A percentile compares a stretch with the other conserved stretches of the same genome.
phyloP scores from a whole-genome alignment of 306 rosid genomes.

The Cucurbita pepo region DNA sequence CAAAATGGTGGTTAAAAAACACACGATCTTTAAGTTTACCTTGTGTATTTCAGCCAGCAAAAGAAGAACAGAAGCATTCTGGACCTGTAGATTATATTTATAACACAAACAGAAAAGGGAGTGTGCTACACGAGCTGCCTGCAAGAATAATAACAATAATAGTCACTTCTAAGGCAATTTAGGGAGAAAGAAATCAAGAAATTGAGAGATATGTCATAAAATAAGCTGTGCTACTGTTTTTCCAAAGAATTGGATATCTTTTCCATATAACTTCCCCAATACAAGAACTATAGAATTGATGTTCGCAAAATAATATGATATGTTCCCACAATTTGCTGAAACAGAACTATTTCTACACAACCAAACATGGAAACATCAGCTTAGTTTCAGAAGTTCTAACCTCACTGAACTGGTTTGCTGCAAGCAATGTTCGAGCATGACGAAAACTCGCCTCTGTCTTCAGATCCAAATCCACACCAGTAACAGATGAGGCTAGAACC shows the following conservation, averaged over 20 bases:
- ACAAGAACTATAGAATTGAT: not conserved
- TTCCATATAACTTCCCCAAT: not conserved
- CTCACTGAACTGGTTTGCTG: constrained; percentile 89
- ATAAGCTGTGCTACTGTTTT: not conserved
- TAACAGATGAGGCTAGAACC: constrained; percentile 76
- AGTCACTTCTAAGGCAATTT: not conserved
- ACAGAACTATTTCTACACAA: not conserved
- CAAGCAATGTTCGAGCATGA: constrained; percentile 78
- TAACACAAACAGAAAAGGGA: constrained; percentile 91
- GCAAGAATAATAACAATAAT: constrained; percentile 10
- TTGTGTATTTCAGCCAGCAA: constrained; percentile 95
- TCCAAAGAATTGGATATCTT: not conserved
- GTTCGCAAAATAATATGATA: not conserved
- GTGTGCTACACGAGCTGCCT: constrained; percentile 94
- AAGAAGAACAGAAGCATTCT: constrained; percentile 86
- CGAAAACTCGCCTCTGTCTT: constrained; percentile 94
- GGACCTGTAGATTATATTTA: constrained; percentile 85
- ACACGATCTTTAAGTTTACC: constrained; percentile 24
- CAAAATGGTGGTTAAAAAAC: not conserved
- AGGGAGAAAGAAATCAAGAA: not conserved
- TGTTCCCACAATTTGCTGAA: not conserved
- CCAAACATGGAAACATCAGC: not conserved
- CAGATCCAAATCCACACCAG: constrained; percentile 86
- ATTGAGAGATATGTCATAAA: not conserved
- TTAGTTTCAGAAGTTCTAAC: constrained; percentile 20